Base-by-base conservation (phyloP, 768 basidiomycete species). In the Tephrocybe sp. region DNA sequence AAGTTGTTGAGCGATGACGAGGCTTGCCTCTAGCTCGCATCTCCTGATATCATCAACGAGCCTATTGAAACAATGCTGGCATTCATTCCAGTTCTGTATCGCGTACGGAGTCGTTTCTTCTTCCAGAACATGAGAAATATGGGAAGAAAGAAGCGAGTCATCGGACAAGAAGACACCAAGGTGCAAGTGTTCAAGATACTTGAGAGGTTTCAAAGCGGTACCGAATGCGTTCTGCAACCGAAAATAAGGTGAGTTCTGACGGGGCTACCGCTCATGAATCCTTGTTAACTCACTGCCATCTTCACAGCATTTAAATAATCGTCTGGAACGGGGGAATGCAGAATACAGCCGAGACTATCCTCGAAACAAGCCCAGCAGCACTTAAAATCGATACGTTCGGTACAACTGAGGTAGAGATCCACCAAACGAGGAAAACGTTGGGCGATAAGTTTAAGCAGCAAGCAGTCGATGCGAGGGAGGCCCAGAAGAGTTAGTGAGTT, bases 361-460 rank as follows among this genome's bases (percentile, higher is more conserved):
- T 83, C 82, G 53, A 81, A 81, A 62, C 87, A 89, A 39, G 62
- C 58, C 75, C 80, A 81, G 62, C 86, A 89, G 61, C 84, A 86
- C 45, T 67, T 70, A 24, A 73, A 60, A 50, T 81, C 77, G 39
- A 88, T 68, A 33, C 82, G 74, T 54, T 85, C 83, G 4, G 80
- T 77, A 52, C 80, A 81, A 58, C 79, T 82, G 42, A 88, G 68
- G 54, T 79, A 71, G 11, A 89, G 75, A 44, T 72, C 66, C 2
- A 53, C 49, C 38, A 89, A 65, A 23, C 55, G 61, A 30, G 78
- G 76, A 45, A 86, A 81, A 1, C 64, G 64, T 14, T 55, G 57
- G 1, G 81, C 72, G 30, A 88, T 68, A n/a, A 70, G 53, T 5
- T 57, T 54, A 23, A 90, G 71, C 38, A 87, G 60, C 11, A 66